Conservation (phyloP, 1,139 yeast genomes). For the Torulaspora pretoriensis region DNA sequence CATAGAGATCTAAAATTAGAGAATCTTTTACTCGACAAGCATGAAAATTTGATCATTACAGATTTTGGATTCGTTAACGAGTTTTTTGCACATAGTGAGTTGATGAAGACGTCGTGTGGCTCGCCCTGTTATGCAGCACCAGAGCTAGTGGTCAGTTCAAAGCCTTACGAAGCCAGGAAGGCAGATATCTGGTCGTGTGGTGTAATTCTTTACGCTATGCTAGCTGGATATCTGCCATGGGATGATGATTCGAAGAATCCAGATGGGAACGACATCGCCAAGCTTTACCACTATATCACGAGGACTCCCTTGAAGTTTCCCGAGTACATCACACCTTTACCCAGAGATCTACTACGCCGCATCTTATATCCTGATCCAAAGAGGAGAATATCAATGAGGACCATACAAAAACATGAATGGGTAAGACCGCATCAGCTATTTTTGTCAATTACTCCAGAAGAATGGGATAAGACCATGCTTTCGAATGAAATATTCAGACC, state of each 20-base stretch:
- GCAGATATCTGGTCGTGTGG: constrained; percentile 98
- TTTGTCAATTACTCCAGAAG: constrained; percentile 77
- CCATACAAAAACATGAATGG: constrained; percentile 84
- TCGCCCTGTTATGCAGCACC: constrained; percentile 99
- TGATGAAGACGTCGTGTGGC: constrained; percentile 96
- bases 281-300: constrained; percentile 86
- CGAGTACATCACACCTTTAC: constrained; percentile 84
- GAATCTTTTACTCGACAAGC: constrained; percentile 60
- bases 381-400: constrained; percentile 62
- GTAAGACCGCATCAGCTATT: constrained; percentile 74
- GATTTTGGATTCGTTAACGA: constrained; percentile 92
- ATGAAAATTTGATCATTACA: constrained; percentile 66
- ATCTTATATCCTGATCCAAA: constrained; percentile 72
- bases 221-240: constrained; percentile 94
- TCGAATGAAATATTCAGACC: constrained; percentile 43
- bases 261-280: constrained; percentile 90
- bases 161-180: constrained; percentile 87
- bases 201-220: constrained; percentile 90
- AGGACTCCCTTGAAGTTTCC: constrained; percentile 91
- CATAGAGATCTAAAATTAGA: constrained; percentile 76
- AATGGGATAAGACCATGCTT: constrained; percentile 65
- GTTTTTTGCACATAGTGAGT: constrained; percentile 62
- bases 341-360: constrained; percentile 83
- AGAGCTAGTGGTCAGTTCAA: constrained; percentile 82
- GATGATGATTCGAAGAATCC: constrained; percentile 97